Evolutionary conservation across 108 stramenopile genomes (phyloP), one percentile per base, ranked within the genome.

Genomic region (Nitzschia putrida): DNA sequence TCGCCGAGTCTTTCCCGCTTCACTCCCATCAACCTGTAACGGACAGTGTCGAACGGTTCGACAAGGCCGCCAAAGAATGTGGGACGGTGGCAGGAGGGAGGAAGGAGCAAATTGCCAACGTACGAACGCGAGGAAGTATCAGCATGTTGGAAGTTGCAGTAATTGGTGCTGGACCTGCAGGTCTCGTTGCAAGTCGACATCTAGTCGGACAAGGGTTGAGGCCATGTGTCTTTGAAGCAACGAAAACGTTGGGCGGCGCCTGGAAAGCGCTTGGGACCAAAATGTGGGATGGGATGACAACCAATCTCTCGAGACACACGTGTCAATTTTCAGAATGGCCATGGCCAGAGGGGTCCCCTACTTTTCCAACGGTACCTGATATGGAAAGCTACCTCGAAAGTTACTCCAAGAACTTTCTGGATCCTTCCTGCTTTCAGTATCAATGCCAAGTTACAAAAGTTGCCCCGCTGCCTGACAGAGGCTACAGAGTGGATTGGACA

Each of bases 141-240:
- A 57, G 2, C 13, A 78, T 78, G 77, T 44, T 78, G 57, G 69
- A 83, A 61, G 79, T 90, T 18, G 89, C 85, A 29, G 84, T 91
- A 43, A 87, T 91, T 57, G 90, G 90, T 10, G 85, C 78, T 12
- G 90, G 90, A 13, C 85, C 90, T 0, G 77, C 90, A 0, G 90
- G 86, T 43, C 55, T 91, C 61, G 86, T 78, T 10, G 63, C 88
- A 6, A 77, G 85, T 7, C 82, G 90, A 11, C 82, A 85, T 10
- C 76, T 88, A 51, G 74, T 84, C 5, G 82, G 83, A 53, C 49
- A 64, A 47, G 83, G 83, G 2, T 42, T 85, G 55, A 39, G 54
- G 37, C 72, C 72, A 7, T 43, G 61, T 24, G 67, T 88, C 16
- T 79, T 91, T 43, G 90, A 91, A 71, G 59, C 74, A 7, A 56